Conservation (phyloP, 352 stramenopile genomes). For the Thalassiosira oceanica region DNA sequence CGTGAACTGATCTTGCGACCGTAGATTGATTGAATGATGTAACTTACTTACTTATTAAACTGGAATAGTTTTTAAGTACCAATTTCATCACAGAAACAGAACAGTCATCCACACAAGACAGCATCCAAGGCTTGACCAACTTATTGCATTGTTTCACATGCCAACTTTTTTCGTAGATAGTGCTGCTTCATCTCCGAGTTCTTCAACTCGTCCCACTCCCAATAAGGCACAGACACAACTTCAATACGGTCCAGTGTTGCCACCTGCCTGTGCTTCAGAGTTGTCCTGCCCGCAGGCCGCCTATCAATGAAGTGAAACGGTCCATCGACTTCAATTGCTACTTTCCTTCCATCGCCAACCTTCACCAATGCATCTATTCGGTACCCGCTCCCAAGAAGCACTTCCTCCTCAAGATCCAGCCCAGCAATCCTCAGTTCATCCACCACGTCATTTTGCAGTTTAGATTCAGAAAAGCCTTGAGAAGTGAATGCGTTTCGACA, state of each 20-base stretch:
- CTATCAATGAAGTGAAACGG: slow-evolving; percentile 4
- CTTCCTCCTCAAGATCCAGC: slow-evolving; percentile 2
- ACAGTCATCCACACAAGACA: no score
- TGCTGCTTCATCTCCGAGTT: not conserved
- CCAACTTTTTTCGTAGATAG: slow-evolving; percentile 1
- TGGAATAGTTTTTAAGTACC: no score
- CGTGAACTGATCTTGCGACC: no score
- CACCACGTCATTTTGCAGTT: slow-evolving; percentile 5
- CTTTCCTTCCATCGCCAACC: slow-evolving; percentile 1
- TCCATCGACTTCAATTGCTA: slow-evolving; percentile 9
- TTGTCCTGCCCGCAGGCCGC: not conserved
- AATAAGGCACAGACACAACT: slow-evolving; percentile 10
- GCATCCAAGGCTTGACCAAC: no score
- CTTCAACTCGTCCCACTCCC: slow-evolving; percentile 11
- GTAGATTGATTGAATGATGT: no score
- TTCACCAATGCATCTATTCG: slow-evolving; percentile 10
- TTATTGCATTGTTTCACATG: no score
- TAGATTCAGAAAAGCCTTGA: not conserved
- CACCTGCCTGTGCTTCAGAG: slow-evolving; percentile 6
- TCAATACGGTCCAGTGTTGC: not conserved
- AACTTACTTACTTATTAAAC: no score
- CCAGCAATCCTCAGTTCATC: slow-evolving; percentile 1
- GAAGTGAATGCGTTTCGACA: slow-evolving; percentile 20
- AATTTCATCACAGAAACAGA: no score
- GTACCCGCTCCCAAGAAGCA: slow-evolving; percentile 1